phyloP scores from a whole-genome alignment of 2,329 filamentous ascomycete species.

The Pestalotiopsis sp. region DNA sequence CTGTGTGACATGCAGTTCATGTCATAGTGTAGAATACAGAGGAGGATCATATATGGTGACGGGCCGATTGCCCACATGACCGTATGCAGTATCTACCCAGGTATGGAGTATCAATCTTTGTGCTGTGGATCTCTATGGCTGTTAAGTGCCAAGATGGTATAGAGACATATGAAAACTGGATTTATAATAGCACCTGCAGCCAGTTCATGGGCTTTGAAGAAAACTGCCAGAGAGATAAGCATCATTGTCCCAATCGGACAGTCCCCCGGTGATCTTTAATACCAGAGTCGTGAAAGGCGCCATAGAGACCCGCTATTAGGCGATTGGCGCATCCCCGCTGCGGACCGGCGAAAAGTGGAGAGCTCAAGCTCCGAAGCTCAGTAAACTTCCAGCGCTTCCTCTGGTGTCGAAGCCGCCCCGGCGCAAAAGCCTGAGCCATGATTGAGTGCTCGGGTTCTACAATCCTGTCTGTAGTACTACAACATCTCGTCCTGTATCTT shows the following conservation, averaged over 20 bases:
- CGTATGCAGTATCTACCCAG: no score
- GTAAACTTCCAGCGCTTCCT: background rate
- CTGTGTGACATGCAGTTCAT: no score
- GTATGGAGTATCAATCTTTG: no score
- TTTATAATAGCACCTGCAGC: background rate
- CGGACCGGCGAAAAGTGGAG: conserved; percentile 7
- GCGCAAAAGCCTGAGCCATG: background rate
- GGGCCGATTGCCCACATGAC: no score
- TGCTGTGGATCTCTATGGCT: no score
- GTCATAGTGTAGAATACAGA: no score
- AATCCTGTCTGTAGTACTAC: no score
- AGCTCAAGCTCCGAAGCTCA: conserved; percentile 5
- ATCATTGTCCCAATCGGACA: background rate
- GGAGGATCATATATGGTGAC: no score
- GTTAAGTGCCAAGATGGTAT: no score
- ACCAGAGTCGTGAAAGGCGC: background rate
- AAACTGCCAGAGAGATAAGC: background rate
- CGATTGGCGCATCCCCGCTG: conserved; percentile 7
- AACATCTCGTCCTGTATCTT: background rate
- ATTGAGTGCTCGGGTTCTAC: background rate
- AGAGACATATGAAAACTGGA: background rate
- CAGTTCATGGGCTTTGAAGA: background rate
- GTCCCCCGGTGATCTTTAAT: background rate
- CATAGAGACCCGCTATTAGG: conserved; percentile 8
- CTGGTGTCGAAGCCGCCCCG: background rate